These are phyloP conservation scores for Populus trichocarpa DNA, from an alignment of 441 rosid species.

Conservation along the genomic window DNA sequence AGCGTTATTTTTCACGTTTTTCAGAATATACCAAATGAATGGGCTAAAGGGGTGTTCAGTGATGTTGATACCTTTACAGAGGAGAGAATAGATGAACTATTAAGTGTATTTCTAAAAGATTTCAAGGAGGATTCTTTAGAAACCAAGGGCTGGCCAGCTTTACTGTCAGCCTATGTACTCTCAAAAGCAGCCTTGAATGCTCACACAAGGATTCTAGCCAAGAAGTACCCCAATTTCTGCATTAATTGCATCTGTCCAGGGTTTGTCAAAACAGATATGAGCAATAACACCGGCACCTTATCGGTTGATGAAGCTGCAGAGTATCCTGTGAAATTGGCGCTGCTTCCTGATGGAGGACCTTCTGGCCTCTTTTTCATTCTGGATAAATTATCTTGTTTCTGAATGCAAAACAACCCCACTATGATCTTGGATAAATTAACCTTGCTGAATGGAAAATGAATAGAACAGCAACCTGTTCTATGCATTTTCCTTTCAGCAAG, in stretches of 20 bases:
- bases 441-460: no score
- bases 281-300: constrained; percentile 17
- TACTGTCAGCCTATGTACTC: constrained; percentile 15
- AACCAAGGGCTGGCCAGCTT: constrained; percentile 15
- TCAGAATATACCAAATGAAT: constrained; percentile 9
- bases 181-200: constrained; percentile 32
- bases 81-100: constrained; percentile 30
- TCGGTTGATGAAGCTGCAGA: constrained; percentile 33
- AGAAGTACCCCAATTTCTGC: constrained; percentile 21
- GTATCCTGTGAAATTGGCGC: constrained; percentile 19
- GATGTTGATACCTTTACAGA: constrained; percentile 22
- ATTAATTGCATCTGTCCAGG: constrained; percentile 33
- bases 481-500: no score
- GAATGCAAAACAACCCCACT: not conserved
- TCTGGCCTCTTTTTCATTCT: constrained; percentile 15
- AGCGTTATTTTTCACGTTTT: not conserved
- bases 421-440: no score
- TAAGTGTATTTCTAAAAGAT: constrained; percentile 22
- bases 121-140: constrained; percentile 25
- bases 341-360: not conserved
- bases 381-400: constrained; percentile 17
- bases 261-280: constrained; percentile 22
- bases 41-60: not conserved
- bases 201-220: constrained; percentile 25
- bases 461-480: no score